Base-by-base conservation (phyloP, 2,329 filamentous ascomycete genomes). In the Colletotrichum trifolii region DNA sequence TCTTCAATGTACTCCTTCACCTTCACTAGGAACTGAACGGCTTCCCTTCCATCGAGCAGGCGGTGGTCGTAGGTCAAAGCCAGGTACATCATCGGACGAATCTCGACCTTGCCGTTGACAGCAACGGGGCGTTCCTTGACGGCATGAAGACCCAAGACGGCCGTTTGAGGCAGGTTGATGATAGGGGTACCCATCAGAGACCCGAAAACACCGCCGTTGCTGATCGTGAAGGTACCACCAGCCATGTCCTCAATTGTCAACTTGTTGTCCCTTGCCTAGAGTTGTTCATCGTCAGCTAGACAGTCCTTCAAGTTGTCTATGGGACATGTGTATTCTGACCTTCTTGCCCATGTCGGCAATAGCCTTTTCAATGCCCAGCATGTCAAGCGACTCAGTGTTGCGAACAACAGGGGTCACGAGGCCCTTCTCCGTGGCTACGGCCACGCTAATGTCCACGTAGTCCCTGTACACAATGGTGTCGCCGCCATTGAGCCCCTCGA, bases 81-180 rank as follows among this genome's bases (percentile, higher is more conserved):
- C 69, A 99, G 87, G 79, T 97, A 98, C 96, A 99, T 99, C 94
- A 99, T 98, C n/a, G 96, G 96, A 70, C 96, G 88, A 71, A 97
- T 92, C 79, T 97, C 94, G 63, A 98, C 85, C 83, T 97, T 96
- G 74, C 96, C 96, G 74, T 98, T 94, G 67, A 98, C 85, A 34
- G 87, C 95, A 56, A 97, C 89, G 3, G 95, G 89, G 73, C 91
- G 92, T 60, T 99, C 94, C 84, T 99, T 99, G 81, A 97, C 97
- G 50, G 95, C 94, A 78, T 99, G 95, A 25, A 97, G 89, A 70
- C 95, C 95, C 64, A 97, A 87, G 9, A 97, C 94, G 63, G 93
- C 92, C 65, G 92, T 95, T 77, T 98, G 95, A 12, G 95, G 95
- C 52, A 97, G 85, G 81, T 99, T 99, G 84, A 99, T 98, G 77